Base-by-base conservation (phyloP, 805 yeast species). In the Middelhovenomyces tepae region DNA sequence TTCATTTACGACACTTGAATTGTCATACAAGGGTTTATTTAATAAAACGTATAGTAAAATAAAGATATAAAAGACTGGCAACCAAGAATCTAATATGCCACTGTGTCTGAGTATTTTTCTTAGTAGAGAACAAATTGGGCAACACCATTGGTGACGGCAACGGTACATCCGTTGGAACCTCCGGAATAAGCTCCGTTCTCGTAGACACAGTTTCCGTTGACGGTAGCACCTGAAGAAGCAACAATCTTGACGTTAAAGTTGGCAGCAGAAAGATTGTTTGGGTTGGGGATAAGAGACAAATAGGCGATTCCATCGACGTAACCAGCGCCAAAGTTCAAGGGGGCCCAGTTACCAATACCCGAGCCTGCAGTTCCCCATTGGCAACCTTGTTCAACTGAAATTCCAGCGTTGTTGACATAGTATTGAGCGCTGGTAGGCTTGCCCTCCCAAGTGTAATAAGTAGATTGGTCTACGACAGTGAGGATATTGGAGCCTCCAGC, bases 271-370 rank as follows among this genome's bases (percentile, higher is more conserved):
- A 56, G 46, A 71, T 83, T 84, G 75, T 87, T 86, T 53, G 96
- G 95, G 69, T 89, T 89, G 62, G 95, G 95, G 63, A 86, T 84
- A 62, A 89, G 67, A 5, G 95, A 84, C 50, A 89, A 63, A 71
- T 84, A 87, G 35, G 94, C 68, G 50, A 74, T 65, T 42, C 83
- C 82, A 47, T 56, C 60, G 40, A 82, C 66, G 62, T 71, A 68
- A 55, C 97, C 96, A 32, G 96, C 85, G 60, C 98, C 98, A 51
- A 91, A 69, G 64, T 79, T 83, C 47, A 89, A 69, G 50, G 97
- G 97, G 45, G 97, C 94, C 96, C 95, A 89, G 82, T 89, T 89
- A 66, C 98, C 98, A 45, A 82, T 62, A 51, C 78, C 80, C 23
- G 87, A 69, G 44, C 84, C 84, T 5, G 68, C 50, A 34, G 73